Base-by-base conservation (phyloP, 805 yeast species). In the Metschnikowia lachancei region DNA sequence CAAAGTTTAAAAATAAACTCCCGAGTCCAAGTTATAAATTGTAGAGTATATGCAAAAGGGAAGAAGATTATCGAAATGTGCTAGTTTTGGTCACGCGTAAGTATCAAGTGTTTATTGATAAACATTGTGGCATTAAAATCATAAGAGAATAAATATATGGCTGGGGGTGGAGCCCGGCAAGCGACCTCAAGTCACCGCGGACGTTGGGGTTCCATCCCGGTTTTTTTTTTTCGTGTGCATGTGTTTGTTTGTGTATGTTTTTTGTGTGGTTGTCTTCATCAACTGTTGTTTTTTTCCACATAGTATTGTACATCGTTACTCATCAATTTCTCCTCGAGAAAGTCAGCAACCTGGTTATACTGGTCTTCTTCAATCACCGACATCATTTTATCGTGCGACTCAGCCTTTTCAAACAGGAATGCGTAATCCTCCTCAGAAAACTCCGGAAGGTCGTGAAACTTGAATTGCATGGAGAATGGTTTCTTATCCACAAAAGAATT, bases 271-370 rank as follows among this genome's bases (percentile, higher is more conserved):
- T 36, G 12, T n/a, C 8, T n/a, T 36, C 39, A 36, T n/a, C 30
- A 8, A 20, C 19, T 20, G 19, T 36, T 16, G 17, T 22, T 41
- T 29, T 43, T 48, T 32, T 56, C 60, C 35, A 52, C 65, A 49
- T 70, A 70, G 54, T 70, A 70, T 41, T 56, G 60, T 28, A 69
- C 54, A 51, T 69, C 73, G 53, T 70, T 69, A 53, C 61, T 64
- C 47, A 69, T 58, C 43, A 70, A 57, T 50, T 66, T 69, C 47
- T 70, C 75, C 50, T 67, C 74, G 42, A 70, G 57, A 42, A 69
- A 65, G 52, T 70, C 75, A 19, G 66, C 70, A 36, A 70, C 65
- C 60, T 62, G 62, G 52, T 69, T 69, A 54, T 70, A 70, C 47
- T 68, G 65, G 50, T 70, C 75, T 47, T 66, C 67, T 41, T 61